These are phyloP conservation scores for Chytriomyces sp. DNA, from an alignment of 192 early-diverging fungal species.

Conservation along the genomic window DNA sequence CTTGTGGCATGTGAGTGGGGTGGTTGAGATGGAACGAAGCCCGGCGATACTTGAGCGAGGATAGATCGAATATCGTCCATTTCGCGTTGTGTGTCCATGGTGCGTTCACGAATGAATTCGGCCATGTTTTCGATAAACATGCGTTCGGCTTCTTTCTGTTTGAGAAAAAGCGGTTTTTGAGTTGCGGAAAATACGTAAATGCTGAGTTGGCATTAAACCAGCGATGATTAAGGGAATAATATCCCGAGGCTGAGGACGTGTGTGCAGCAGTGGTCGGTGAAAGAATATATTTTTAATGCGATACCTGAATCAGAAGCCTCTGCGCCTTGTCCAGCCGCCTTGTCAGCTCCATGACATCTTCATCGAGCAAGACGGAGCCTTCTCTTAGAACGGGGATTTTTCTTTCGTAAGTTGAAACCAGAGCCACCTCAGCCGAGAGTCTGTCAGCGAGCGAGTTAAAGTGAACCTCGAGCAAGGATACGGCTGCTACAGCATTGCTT, in stretches of 20 bases:
- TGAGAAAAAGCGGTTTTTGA: not conserved
- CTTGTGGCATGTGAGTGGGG: too few species aligned
- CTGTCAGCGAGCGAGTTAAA: not conserved
- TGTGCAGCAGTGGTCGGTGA: too few species aligned
- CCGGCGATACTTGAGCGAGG: conserved; percentile 7
- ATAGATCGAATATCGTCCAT: conserved; percentile 28
- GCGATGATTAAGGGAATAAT: too few species aligned
- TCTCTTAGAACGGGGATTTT: conserved; percentile 30
- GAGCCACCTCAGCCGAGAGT: conserved; percentile 5
- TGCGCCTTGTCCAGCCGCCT: conserved; percentile 28
- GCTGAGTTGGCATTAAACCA: too few species aligned
- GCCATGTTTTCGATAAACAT: conserved; percentile 35
- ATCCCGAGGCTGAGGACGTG: too few species aligned
- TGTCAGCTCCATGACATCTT: conserved; percentile 30
- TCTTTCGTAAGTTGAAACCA: conserved; percentile 12
- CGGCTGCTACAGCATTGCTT: too few species aligned
- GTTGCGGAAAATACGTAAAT: too few species aligned
- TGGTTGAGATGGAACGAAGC: not conserved
- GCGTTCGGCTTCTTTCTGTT: conserved; percentile 35
- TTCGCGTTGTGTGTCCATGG: conserved; percentile 19
- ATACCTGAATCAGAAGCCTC: conserved; percentile 29
- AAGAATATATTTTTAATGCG: too few species aligned
- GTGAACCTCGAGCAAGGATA: not conserved
- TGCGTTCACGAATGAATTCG: conserved; percentile 34
- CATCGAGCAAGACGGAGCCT: conserved; percentile 30